These are phyloP conservation scores for Scheffersomyces cryptocercus DNA, from an alignment of 1,139 yeast species.

Conservation along the genomic window DNA sequence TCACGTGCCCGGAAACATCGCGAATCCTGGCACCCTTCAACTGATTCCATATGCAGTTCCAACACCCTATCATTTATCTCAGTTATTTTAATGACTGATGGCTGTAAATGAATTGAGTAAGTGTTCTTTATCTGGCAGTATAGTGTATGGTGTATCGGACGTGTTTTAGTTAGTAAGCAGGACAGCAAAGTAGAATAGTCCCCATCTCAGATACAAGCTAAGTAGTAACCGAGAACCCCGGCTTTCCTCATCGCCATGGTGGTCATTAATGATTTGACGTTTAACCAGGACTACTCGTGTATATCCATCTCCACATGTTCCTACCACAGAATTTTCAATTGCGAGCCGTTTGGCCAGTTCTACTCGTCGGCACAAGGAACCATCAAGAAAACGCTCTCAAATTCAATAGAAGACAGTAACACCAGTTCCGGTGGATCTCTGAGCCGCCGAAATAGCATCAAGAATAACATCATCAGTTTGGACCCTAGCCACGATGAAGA, in stretches of 20 bases:
- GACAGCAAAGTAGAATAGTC: no score
- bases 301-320: conserved; percentile 38
- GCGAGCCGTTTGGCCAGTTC: conserved; percentile 52
- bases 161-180: no score
- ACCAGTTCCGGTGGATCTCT: neutral
- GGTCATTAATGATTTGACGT: conserved; percentile 39
- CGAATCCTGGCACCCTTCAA: no score
- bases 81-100: neutral
- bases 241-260: conserved; percentile 8
- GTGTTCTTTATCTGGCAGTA: no score
- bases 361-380: conserved; percentile 22
- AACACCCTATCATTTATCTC: no score
- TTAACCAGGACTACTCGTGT: conserved; percentile 48
- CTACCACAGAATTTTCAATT: conserved; percentile 42
- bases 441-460: neutral
- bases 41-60: no score
- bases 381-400: neutral
- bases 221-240: no score
- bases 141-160: no score
- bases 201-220: no score
- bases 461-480: neutral
- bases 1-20: no score
- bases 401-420: neutral
- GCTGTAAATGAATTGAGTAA: neutral
- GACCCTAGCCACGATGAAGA: conserved; percentile 5